Evolutionary conservation across 2,329 filamentous ascomycete species (phyloP), one percentile per base, ranked within the genome.

Genomic region (Pseudogymnoascus sp.): DNA sequence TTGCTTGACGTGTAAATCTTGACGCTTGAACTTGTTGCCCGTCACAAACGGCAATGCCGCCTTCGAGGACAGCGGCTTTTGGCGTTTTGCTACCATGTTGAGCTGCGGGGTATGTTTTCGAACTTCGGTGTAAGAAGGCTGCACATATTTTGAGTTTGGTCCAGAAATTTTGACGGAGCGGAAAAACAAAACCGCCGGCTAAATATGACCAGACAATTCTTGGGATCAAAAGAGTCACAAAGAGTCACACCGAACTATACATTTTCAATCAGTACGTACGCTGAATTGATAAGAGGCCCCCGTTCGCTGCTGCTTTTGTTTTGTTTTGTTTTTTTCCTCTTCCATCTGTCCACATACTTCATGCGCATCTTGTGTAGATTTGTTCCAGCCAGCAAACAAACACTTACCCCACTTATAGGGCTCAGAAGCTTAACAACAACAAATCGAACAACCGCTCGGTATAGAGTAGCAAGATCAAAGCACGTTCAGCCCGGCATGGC

Each of bases 21-120:
- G 85, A 67, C 95, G 84, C 73, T 87, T 88, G 21, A 90, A 78
- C 76, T 96, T 97, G 78, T 96, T 96, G 66, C 81, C 83, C 1
- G 86, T 80, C 68, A 83, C 84, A 73, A 83, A 80, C 3, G 81
- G 79, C 43, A 79, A 71, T 14, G 75, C 76, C 61, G 75, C 78
- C 71, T 78, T 79, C 31, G 77, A 74, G 39, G 77, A 79, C 63
- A 67, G 48, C 13, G 75, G 76, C 65, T 74, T 77, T 60, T 73
- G 73, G 67, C 79, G 79, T 67, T 78, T 82, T 23, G 78, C 78
- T 34, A 77, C 80, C 83, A 85, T 85, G 65, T 48, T 66, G 63
- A 43, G 41, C 68, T 66, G 66, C 63, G 67, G 69, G 66, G 66
- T 69, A 65, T 43, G 51, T 34, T 21, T 57, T 62, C 60, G 6